phyloP scores from a whole-genome alignment of 2,329 filamentous ascomycete species.

The Pseudocercospora fuligena region DNA sequence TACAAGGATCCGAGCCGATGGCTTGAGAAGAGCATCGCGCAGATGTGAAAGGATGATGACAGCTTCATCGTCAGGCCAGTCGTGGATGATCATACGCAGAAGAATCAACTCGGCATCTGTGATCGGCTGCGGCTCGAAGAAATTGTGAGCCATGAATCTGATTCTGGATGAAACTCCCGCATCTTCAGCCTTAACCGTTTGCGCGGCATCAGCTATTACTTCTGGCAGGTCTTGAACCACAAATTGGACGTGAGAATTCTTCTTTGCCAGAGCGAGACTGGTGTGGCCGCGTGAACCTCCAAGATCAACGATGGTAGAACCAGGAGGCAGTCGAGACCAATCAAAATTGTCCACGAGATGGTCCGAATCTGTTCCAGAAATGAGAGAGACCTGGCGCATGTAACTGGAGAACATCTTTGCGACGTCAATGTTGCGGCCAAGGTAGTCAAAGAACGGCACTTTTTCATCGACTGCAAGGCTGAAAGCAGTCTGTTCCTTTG shows the following conservation, averaged over 20 bases:
- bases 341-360: too few species aligned
- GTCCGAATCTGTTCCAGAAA: too few species aligned
- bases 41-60: slow-evolving; percentile 28
- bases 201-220: neutral
- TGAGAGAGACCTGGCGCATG: too few species aligned
- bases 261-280: slow-evolving; percentile 7
- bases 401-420: too few species aligned
- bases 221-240: slow-evolving; percentile 17
- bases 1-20: slow-evolving; percentile 32
- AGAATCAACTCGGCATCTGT: slow-evolving; percentile 36
- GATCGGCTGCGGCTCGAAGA: slow-evolving; percentile 34
- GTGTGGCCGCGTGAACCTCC: slow-evolving; percentile 30
- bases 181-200: neutral
- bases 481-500: too few species aligned
- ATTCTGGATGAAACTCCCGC: neutral
- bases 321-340: too few species aligned
- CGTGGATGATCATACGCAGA: slow-evolving; percentile 26
- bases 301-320: neutral
- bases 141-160: slow-evolving; percentile 29
- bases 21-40: slow-evolving; percentile 22
- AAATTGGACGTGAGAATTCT: slow-evolving; percentile 13
- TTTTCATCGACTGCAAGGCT: too few species aligned
- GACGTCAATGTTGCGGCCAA: too few species aligned
- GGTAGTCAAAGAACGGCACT: too few species aligned
- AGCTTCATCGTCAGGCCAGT: slow-evolving; percentile 29